Percentiles rank a stretch among this genome's conserved stretches.
Evolutionary conservation across 495 filamentous ascomycete species (phyloP).

Genomic region (Hypoxylon fuscum): DNA sequence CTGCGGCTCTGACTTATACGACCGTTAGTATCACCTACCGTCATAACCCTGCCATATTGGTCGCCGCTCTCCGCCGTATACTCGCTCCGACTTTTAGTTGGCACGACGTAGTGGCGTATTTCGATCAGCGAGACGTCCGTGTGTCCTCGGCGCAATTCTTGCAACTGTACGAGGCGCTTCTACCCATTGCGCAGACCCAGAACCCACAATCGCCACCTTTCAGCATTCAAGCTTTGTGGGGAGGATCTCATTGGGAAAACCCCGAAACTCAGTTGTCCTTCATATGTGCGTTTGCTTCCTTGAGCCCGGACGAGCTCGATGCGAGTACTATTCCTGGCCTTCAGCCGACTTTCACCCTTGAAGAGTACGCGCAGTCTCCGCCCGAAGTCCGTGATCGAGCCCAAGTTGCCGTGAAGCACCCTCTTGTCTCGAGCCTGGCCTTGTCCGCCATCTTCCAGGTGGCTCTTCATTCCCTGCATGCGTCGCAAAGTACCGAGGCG

Average conservation of each 20-base stretch:
- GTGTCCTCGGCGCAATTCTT: constrained; percentile 83
- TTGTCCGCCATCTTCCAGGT: constrained; percentile 83
- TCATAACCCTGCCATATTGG: constrained; percentile 78
- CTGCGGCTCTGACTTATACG: constrained; percentile 78
- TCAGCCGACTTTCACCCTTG: constrained; percentile 75
- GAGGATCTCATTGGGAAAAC: constrained; percentile 82
- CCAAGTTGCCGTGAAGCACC: constrained; percentile 79
- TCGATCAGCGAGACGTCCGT: constrained; percentile 81
- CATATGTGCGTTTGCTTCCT: constrained; percentile 78
- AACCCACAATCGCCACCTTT: constrained; percentile 57
- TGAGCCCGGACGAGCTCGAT: constrained; percentile 77
- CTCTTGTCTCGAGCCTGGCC: constrained; percentile 87
- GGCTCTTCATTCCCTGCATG: constrained; percentile 70
- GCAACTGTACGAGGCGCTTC: constrained; percentile 76
- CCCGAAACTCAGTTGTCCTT: constrained; percentile 90
- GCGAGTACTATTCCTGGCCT: constrained; percentile 82
- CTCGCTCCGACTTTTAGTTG: constrained; percentile 73
- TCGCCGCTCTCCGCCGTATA: constrained; percentile 61
- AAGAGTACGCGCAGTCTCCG: constrained; percentile 78
- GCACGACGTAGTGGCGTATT: constrained; percentile 79
- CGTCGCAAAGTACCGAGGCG: constrained; percentile 71
- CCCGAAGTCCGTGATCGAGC: constrained; percentile 75
- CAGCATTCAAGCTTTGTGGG: constrained; percentile 89
- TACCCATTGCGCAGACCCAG: constrained; percentile 65
- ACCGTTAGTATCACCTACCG: constrained; percentile 75